Evolutionary conservation across 441 rosid genomes (phyloP), one percentile per base, ranked within the genome.

Genomic region (Macaranga tanarius): DNA sequence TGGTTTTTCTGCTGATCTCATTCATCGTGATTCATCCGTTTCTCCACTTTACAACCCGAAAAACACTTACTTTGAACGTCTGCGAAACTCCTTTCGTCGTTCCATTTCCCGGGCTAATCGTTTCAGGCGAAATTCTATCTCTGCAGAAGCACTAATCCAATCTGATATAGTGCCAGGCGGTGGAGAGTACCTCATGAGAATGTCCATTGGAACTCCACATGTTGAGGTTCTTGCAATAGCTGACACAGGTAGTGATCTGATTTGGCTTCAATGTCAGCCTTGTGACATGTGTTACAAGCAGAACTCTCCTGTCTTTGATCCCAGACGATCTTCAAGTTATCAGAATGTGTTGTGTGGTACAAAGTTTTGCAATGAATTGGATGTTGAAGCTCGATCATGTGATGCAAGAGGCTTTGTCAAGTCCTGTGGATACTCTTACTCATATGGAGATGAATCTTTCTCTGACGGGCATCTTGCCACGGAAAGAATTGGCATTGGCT

Each of bases 161-260:
- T 85, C 91, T 17, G 93, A 91, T 11, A 86, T 93, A 16, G 70
- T 89, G 0, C 83, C 84, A 25, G 89, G 87, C 19, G 90, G 90
- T 58, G 95, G 96, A 9, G 97, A 89, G 75, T 93, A 93, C 75
- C 85, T 94, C 82, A 85, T 89, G 80, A 84, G 88, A 77, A 42
- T 94, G 11, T 94, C 93, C 22, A 86, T 94, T 0, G 97, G 97
- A 60, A 89, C 95, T 44, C 97, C 96, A 34, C 76, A 88, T 17
- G 79, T 81, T 42, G 84, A 82, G 54, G 45, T 85, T 1, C 82
- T 84, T 77, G 86, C 88, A 84, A 90, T 90, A 4, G 85, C 91
- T 0, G 98, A 94, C 77, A 92, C 97, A 0, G 97, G 98, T 5
- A 92, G 98, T 79, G 98, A 92, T 81, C 83, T 90, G 66, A 85